A percentile compares a stretch with the other conserved stretches of the same genome.
These are phyloP conservation scores for Kockovaella imperatae DNA, from an alignment of 768 basidiomycete genomes.

Conservation along the genomic window DNA sequence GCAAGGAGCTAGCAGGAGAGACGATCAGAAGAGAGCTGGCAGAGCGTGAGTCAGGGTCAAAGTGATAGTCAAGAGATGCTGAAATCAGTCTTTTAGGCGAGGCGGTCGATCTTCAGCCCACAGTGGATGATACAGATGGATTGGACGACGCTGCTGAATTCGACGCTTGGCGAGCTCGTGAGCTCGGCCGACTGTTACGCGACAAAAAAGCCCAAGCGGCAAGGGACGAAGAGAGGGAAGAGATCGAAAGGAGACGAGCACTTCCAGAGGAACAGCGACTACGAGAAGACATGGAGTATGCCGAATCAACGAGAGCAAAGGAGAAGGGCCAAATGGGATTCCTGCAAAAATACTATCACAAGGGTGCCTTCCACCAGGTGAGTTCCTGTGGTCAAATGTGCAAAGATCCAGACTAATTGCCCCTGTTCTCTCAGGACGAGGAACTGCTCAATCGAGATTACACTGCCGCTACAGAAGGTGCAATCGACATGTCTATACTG, in stretches of 20 bases:
- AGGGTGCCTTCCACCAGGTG: conserved; percentile 97
- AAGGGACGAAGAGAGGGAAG: conserved; percentile 76
- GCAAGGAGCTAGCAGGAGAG: conserved; percentile 87
- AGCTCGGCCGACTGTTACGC: conserved; percentile 82
- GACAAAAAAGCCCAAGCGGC: conserved; percentile 82
- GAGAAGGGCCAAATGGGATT: conserved; percentile 76
- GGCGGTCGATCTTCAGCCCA: conserved; percentile 70
- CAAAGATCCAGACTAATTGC: background rate
- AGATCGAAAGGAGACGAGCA: conserved; percentile 81
- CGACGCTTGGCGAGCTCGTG: conserved; percentile 90
- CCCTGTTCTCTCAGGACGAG: conserved; percentile 56
- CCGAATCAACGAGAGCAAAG: conserved; percentile 74
- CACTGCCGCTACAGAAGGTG: conserved; percentile 81
- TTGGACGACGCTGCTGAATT: conserved; percentile 83
- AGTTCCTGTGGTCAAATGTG: conserved; percentile 13
- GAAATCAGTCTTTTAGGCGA: conserved; percentile 58
- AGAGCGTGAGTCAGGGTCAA: conserved; percentile 60
- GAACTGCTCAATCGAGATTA: conserved; percentile 78
- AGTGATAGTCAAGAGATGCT: background rate
- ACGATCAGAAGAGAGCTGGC: conserved; percentile 83
- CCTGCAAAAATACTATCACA: conserved; percentile 98
- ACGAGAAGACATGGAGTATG: conserved; percentile 82
- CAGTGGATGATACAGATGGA: conserved; percentile 92
- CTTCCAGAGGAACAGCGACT: conserved; percentile 88
- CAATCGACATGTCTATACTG: conserved; percentile 75